A percentile compares a stretch with the other conserved stretches of the same genome.
These are phyloP conservation scores for Dillenia suffruticosa DNA, from an alignment of 164 flowering plant genomes.

Conservation along the genomic window DNA sequence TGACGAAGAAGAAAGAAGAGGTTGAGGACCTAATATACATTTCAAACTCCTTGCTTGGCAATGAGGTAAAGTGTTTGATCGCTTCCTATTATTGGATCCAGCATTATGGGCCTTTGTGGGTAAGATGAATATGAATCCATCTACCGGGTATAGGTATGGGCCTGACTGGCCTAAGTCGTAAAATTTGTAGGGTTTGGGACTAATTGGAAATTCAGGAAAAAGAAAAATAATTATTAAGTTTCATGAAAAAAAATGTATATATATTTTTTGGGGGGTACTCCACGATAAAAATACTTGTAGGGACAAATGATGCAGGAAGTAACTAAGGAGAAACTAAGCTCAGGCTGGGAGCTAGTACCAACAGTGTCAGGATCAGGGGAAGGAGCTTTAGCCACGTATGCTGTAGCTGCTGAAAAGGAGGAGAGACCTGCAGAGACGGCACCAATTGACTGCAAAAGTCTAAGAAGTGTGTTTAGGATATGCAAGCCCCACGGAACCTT, in stretches of 20 bases:
- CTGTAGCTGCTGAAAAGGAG: neutral
- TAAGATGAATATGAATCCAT: neutral
- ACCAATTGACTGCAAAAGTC: conserved; percentile 41
- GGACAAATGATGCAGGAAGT: neutral
- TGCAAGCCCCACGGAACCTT: conserved; percentile 73
- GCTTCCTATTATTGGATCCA: too few relatives aligned
- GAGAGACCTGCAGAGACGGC: conserved; percentile 29
- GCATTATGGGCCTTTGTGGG: neutral
- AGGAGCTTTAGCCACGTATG: neutral
- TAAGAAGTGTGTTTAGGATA: conserved; percentile 75
- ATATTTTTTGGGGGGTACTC: too few relatives aligned
- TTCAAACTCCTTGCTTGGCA: conserved; percentile 11
- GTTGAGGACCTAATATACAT: conserved; percentile 18
- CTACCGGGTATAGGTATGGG: neutral
- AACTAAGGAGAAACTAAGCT: neutral
- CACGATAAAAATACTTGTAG: neutral
- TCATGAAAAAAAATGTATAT: too few relatives aligned
- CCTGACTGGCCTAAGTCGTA: too few relatives aligned
- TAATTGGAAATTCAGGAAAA: too few relatives aligned
- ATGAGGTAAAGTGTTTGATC: conserved; percentile 18
- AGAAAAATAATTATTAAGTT: too few relatives aligned
- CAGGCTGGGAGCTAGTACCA: conserved; percentile 17
- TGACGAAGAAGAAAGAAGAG: conserved; percentile 10
- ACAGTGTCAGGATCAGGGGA: conserved; percentile 7
- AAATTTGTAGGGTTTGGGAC: too few relatives aligned